These are phyloP conservation scores for Epichloe hybrida DNA, from an alignment of 2,329 filamentous ascomycete species.

Conservation along the genomic window DNA sequence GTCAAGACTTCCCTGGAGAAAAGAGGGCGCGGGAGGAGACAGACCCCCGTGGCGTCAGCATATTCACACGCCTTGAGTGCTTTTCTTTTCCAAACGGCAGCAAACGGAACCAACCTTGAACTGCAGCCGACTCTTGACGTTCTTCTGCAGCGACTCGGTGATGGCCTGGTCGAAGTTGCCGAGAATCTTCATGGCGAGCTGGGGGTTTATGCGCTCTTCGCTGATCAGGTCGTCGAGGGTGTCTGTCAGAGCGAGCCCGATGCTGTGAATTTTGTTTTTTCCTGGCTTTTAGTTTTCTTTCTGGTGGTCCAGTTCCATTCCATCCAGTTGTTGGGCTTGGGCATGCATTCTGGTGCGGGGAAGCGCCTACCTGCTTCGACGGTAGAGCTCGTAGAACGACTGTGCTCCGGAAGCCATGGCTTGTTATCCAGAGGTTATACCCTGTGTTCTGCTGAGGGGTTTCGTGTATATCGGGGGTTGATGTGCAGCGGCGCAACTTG, in stretches of 20 bases:
- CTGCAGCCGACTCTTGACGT: conserved; percentile 77
- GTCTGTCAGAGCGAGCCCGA: conserved; percentile 86
- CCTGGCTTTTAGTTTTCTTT: neutral
- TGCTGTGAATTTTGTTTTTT: conserved; percentile 39
- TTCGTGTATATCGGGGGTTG: neutral
- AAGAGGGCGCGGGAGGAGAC: no score
- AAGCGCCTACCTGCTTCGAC: conserved; percentile 73
- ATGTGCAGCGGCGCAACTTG: neutral
- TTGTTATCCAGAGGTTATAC: neutral
- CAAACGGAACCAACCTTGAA: conserved; percentile 62
- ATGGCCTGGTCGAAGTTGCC: conserved; percentile 91
- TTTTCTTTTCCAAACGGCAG: no score
- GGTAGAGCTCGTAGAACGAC: conserved; percentile 87
- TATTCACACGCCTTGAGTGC: neutral
- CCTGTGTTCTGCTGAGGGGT: neutral
- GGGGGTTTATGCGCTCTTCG: conserved; percentile 87
- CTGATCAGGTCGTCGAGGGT: conserved; percentile 95
- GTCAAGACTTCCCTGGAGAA: conserved; percentile 71
- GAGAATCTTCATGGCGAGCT: conserved; percentile 97
- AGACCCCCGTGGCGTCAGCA: neutral
- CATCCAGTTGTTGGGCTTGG: neutral
- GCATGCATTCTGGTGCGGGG: neutral
- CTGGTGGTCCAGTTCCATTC: neutral
- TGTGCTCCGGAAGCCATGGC: conserved; percentile 37
- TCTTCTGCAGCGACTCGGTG: conserved; percentile 79